Evolutionary conservation across 2,329 filamentous ascomycete species (phyloP).

Genomic region (Cladosporium sp.): DNA sequence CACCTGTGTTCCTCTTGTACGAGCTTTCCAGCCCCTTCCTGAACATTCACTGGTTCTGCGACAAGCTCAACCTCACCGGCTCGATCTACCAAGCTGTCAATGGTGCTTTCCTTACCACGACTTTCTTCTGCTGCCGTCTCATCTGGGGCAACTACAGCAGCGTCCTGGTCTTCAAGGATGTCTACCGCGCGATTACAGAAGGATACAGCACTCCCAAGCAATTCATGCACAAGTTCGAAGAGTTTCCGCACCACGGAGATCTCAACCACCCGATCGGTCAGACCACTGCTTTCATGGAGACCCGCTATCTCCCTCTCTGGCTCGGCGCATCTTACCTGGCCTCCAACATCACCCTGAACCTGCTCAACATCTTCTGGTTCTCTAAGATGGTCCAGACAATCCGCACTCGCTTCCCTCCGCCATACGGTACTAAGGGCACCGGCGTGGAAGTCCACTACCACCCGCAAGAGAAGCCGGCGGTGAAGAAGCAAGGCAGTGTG

Average conservation of each 20-base stretch:
- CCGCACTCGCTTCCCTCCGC: conserved; percentile 67
- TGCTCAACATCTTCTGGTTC: conserved; percentile 81
- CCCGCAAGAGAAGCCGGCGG: conserved; percentile 22
- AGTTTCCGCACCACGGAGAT: conserved; percentile 14
- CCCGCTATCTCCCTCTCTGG: conserved; percentile 59
- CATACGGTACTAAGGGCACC: conserved; percentile 40
- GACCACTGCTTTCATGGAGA: conserved; percentile 25
- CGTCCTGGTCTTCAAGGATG: conserved; percentile 64
- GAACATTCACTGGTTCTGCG: conserved; percentile 89
- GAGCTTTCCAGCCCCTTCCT: conserved; percentile 81
- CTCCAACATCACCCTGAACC: conserved; percentile 68
- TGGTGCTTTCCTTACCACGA: conserved; percentile 65
- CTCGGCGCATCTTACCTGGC: conserved; percentile 63
- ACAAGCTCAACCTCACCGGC: conserved; percentile 78
- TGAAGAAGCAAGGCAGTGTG: conserved; percentile 20
- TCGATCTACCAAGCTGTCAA: conserved; percentile 71
- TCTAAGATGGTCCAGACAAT: conserved; percentile 80
- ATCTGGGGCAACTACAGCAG: conserved; percentile 71
- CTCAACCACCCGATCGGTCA: conserved; percentile 23
- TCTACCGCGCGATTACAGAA: conserved; percentile 48
- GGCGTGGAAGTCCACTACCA: conserved; percentile 25
- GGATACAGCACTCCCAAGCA: conserved; percentile 18
- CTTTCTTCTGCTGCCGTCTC: conserved; percentile 73
- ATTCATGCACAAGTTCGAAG: conserved; percentile 3
- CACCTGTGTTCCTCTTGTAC: conserved; percentile 76